These are phyloP conservation scores for Canavalia gladiata DNA, from an alignment of 306 rosid species.

Conservation along the genomic window DNA sequence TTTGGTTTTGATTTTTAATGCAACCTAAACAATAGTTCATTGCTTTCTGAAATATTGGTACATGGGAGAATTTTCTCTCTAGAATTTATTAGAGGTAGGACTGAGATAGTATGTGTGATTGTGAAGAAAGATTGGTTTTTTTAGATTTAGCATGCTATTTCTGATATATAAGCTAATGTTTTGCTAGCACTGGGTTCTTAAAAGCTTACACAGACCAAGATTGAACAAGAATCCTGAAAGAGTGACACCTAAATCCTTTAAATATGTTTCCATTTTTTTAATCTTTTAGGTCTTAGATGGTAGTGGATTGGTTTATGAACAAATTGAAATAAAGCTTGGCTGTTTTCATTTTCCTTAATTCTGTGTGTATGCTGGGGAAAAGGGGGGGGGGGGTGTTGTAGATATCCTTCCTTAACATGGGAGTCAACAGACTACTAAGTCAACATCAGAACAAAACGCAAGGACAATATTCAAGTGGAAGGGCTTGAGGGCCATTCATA, in stretches of 20 bases:
- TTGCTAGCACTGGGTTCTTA: constrained; percentile 13
- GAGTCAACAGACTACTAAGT: constrained; percentile 10
- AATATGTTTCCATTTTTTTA: constrained; percentile 10
- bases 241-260: constrained; percentile 24
- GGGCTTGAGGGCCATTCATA: constrained; percentile 18
- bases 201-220: constrained; percentile 16
- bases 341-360: background rate
- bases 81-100: constrained; percentile 35
- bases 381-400: background rate
- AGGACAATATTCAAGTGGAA: background rate
- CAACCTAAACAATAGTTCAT: constrained; percentile 23
- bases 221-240: constrained; percentile 27
- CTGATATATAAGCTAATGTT: constrained; percentile 35
- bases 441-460: constrained; percentile 10
- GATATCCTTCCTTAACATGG: constrained; percentile 26
- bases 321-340: background rate
- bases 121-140: constrained; percentile 27
- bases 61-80: constrained; percentile 29
- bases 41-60: background rate
- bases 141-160: constrained; percentile 16
- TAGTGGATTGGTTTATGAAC: background rate
- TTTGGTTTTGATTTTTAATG: constrained; percentile 41
- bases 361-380: background rate
- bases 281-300: constrained; percentile 9
- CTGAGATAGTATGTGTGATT: constrained; percentile 4